Conservation (phyloP, 257 asterid species). For the Solanum pennellii region DNA sequence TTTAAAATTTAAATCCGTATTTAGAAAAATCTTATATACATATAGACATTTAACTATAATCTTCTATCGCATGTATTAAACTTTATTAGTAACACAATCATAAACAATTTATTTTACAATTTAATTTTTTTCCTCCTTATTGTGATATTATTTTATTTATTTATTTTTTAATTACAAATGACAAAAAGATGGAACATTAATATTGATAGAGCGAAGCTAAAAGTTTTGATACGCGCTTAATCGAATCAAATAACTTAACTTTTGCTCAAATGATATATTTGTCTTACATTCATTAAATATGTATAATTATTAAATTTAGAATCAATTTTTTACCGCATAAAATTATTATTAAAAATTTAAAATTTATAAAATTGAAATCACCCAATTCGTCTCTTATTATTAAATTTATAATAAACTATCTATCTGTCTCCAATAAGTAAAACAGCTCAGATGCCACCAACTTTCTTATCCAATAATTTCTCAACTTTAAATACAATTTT, state of each 20-base stretch:
- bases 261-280: too few relatives aligned
- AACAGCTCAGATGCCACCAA: neutral
- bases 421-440: neutral
- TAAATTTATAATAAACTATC: too few relatives aligned
- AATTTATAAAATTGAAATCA: too few relatives aligned
- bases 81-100: neutral
- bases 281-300: fast-evolving
- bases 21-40: neutral
- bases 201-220: neutral
- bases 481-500: neutral
- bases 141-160: too few relatives aligned
- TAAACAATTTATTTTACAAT: neutral
- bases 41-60: too few relatives aligned
- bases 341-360: too few relatives aligned
- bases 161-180: neutral
- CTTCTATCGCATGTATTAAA: neutral
- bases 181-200: neutral
- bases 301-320: too few relatives aligned
- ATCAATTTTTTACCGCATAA: too few relatives aligned
- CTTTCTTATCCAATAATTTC: neutral
- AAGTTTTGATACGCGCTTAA: too few relatives aligned
- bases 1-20: neutral
- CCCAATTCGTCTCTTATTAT: too few relatives aligned
- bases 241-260: too few relatives aligned
- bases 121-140: too few relatives aligned